Conservation (phyloP, 1,284 basidiomycete genomes). For the Mycosarcoma mackinlayi region DNA sequence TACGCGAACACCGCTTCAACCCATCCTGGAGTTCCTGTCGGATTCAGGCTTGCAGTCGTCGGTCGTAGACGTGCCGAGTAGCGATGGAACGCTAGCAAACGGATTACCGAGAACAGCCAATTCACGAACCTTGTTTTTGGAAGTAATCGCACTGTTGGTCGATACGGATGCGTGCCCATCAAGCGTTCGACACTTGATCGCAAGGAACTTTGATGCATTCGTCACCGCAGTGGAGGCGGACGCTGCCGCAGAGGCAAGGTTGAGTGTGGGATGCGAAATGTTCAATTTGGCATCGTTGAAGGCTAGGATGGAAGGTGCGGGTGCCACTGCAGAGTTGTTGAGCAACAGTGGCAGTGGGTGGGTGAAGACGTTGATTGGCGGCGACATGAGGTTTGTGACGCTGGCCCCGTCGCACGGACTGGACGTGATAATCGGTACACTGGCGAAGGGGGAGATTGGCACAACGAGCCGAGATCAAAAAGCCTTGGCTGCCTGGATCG, state of each 20-base stretch:
- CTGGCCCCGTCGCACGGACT: not conserved
- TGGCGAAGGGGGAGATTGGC: not conserved
- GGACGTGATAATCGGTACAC: not conserved
- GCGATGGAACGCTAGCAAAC: conserved; percentile 29
- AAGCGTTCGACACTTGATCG: conserved; percentile 25
- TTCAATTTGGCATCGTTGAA: conserved; percentile 24
- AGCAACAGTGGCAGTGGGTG: conserved; percentile 7
- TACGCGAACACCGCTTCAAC: conserved; percentile 12
- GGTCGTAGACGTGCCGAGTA: conserved; percentile 27
- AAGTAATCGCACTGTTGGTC: conserved; percentile 35
- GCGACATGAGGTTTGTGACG: conserved; percentile 3
- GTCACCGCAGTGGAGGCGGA: conserved; percentile 6
- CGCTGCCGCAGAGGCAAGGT: not conserved
- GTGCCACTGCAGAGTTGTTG: conserved; percentile 15
- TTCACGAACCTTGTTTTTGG: conserved; percentile 29
- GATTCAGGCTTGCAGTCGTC: conserved; percentile 15
- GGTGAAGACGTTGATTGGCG: conserved; percentile 4
- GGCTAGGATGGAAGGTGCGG: conserved; percentile 28
- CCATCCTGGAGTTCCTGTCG: conserved; percentile 21
- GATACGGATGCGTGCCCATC: conserved; percentile 33
- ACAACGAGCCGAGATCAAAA: conserved; percentile 15
- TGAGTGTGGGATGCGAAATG: conserved; percentile 28
- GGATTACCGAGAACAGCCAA: conserved; percentile 31
- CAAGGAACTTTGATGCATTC: conserved; percentile 17
- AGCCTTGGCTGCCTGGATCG: conserved; percentile 20